Percentiles rank a stretch among this genome's conserved stretches.
Evolutionary conservation across 2,329 filamentous ascomycete genomes (phyloP).

Genomic region (Sordariomycetes sp.): DNA sequence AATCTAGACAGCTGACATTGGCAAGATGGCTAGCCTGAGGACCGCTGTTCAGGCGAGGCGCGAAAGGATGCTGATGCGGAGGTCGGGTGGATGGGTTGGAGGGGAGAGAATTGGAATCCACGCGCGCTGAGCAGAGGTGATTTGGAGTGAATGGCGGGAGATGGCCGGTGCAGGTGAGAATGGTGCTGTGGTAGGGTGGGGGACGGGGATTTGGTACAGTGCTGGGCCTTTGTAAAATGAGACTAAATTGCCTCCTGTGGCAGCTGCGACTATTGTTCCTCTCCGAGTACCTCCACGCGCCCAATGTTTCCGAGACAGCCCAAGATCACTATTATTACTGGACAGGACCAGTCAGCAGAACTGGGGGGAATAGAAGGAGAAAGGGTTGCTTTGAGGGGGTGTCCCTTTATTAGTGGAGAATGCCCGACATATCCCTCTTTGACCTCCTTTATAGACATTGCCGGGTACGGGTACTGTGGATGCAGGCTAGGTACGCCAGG

Average conservation of each 20-base stretch:
- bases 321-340: not conserved
- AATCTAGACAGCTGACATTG: slow-evolving; percentile 2
- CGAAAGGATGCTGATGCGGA: slow-evolving; percentile 3
- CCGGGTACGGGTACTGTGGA: not conserved
- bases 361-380: slow-evolving; percentile 1
- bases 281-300: not conserved
- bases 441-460: not conserved
- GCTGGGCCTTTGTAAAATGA: not conserved
- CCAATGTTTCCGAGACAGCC: not conserved
- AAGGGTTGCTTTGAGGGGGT: not conserved
- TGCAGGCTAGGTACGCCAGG: too few relatives aligned
- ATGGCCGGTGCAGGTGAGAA: slow-evolving; percentile 1
- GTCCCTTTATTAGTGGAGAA: slow-evolving; percentile 1
- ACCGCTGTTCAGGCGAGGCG: slow-evolving; percentile 1
- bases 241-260: not conserved
- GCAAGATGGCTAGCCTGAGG: not conserved
- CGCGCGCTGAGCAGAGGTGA: slow-evolving; percentile 1
- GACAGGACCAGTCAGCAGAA: not conserved
- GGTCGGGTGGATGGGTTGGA: not conserved
- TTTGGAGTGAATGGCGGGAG: not conserved
- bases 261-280: not conserved
- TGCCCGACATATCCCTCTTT: not conserved
- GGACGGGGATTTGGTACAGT: slow-evolving; percentile 1
- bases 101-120: slow-evolving; percentile 1
- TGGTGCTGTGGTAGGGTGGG: slow-evolving; percentile 3